Percentiles rank a stretch among this genome's conserved stretches.
Conservation (phyloP, 176 grass and related monocot species). For the Canna indica region DNA sequence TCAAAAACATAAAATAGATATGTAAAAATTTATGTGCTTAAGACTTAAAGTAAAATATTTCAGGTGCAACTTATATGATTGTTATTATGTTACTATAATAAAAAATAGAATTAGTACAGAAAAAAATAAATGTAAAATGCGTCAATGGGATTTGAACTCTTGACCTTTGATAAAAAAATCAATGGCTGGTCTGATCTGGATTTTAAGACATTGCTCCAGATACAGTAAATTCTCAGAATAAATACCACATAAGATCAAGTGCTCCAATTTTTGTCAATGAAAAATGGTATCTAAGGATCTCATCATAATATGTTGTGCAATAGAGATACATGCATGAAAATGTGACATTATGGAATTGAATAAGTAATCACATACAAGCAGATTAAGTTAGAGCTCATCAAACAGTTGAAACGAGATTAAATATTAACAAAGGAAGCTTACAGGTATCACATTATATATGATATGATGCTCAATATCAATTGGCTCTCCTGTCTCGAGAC, state of each 20-base stretch:
- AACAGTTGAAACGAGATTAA: background rate
- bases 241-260: background rate
- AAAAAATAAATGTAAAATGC: no score
- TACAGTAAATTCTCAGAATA: background rate
- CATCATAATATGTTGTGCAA: background rate
- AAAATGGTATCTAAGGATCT: background rate
- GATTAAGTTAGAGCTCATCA: background rate
- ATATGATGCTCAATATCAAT: constrained; percentile 99
- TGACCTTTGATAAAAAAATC: no score
- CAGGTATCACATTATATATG: constrained; percentile 81
- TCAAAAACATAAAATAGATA: no score
- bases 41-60: no score
- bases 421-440: constrained; percentile 33
- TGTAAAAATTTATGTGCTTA: no score
- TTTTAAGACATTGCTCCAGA: background rate
- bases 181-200: no score
- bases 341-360: background rate
- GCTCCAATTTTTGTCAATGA: background rate
- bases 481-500: constrained; percentile 83
- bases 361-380: background rate
- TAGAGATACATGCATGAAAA: background rate
- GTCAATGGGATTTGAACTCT: no score
- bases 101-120: no score
- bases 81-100: no score
- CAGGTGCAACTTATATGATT: no score